Base-by-base conservation (phyloP, 495 filamentous ascomycete genomes). In the Polyplosphaeria fusca region DNA sequence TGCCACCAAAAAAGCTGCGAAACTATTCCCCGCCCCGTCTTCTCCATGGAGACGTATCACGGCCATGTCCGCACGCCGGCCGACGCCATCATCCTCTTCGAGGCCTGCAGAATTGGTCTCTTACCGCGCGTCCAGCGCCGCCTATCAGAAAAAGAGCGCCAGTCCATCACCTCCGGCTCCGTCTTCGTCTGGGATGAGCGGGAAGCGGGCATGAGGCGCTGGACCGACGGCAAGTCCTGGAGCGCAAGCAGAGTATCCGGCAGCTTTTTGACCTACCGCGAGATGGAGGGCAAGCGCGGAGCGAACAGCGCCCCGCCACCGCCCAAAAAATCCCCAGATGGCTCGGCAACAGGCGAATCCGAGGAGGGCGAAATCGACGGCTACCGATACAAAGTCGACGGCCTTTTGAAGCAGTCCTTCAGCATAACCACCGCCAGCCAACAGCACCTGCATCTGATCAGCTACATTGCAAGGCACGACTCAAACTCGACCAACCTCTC, bases 221-320 rank as follows among this genome's bases (percentile, higher is more conserved):
- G 93, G 93, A 98, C 93, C 0, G 93, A 98, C 64, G 93, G 93
- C 19, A 98, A 98, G 70, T 97, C 93, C 39, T 98, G 93, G 93
- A 97, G 94, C 66, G 93, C 93, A 22, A 96, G 92, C 69, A 82
- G 93, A 50, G 93, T 98, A 2, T 96, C 94, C 0, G 93, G 93
- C 16, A 97, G 94, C 74, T 98, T 98, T 67, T 74, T 98, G 48
- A 98, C 93, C 2, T 98, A 98, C 67, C 78, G 93, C 27, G 93
- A 98, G 70, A 98, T 98, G 93, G 93, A 98, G 69, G 93, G 93
- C 70, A 97, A 97, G 74, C 82, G 94, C 38, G 83, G 82, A 57
- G 80, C 82, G 23, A 81, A 77, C 55, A 78, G 77, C 47, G 81
- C 84, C 35, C 72, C 81, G 2, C 48, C 44, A 16, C 50, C 61